phyloP scores from a whole-genome alignment of 1,284 basidiomycete species.

The Rhodotorula sp. region DNA sequence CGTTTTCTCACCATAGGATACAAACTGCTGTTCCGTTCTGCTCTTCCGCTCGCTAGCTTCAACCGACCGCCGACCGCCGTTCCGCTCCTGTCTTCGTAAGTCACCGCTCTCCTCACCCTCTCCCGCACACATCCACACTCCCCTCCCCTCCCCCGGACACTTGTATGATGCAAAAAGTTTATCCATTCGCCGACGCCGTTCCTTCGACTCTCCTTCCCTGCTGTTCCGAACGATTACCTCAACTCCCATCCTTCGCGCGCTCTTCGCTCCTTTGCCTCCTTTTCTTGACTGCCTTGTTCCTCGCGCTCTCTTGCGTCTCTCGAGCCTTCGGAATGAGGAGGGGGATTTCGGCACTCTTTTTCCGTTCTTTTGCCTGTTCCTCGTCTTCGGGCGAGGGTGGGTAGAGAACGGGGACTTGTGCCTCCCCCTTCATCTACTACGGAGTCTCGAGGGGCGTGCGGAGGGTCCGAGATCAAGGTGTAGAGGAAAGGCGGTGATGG shows the following conservation, averaged over 20 bases:
- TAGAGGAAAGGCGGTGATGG: too few relatives aligned
- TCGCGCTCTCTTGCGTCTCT: neutral
- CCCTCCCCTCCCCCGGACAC: neutral
- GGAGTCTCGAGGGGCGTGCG: neutral
- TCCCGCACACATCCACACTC: neutral
- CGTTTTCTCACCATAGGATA: neutral
- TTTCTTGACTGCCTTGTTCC: neutral
- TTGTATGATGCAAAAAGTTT: constrained; percentile 4
- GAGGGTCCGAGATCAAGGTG: neutral
- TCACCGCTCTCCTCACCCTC: neutral
- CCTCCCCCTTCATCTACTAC: neutral
- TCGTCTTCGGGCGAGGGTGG: neutral
- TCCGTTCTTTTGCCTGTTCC: neutral
- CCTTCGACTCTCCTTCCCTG: neutral
- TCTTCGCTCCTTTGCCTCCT: neutral
- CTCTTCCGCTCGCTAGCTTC: neutral
- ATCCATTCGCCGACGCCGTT: constrained; percentile 9
- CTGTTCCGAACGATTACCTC: neutral
- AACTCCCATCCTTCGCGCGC: neutral
- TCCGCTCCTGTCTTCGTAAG: neutral
- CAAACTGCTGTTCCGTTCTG: neutral
- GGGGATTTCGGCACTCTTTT: neutral
- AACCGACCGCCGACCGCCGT: too few relatives aligned
- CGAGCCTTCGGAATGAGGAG: neutral
- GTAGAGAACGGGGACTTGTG: neutral